Evolutionary conservation across 345 rosid species (phyloP), one percentile per base, ranked within the genome.

Genomic region (Toxicodendron radicans): DNA sequence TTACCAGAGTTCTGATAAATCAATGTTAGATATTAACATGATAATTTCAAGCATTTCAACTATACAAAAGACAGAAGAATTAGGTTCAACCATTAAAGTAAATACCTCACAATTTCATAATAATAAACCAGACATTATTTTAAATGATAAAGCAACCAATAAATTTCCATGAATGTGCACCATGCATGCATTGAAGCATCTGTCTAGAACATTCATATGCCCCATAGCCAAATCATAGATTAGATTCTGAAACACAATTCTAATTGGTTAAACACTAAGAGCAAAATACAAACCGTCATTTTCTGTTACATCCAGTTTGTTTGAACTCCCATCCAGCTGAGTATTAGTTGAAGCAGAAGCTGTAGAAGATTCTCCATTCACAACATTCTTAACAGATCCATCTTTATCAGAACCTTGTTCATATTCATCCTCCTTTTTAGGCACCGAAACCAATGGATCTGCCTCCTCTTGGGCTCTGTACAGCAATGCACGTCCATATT

Each of bases 391-490:
- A 38, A 69, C 73, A 72, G 84, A 63, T 72, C 54, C 91, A 73
- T 85, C 88, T 77, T 81, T 87, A 70, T 75, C 79, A 75, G 84
- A 61, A 11, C 73, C 85, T 74, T 76, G 79, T 57, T 71, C 79
- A 61, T 80, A 70, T 67, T 81, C 87, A 70, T 58, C 80, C 30
- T 87, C 93, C 84, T 87, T 93, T 83, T 89, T 87, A 0, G 98
- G 90, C 71, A 93, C 79, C 75, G 84, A 60, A 68, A 80, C 99
- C 79, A 92, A 73, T 20, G 97, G 97, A 87, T 90, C 99, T 66
- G 95, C 83, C 86, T 93, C 97, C 75, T 93, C 97, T 61, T 91
- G 97, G 74, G 97, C 98, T 83, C 93, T 93, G 69, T 85, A 90
- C 69, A 93, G 74, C 14, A 95, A 82, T 1, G 97, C 91, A 68